Percentiles rank a stretch among this genome's conserved stretches.
Evolutionary conservation across 164 flowering plant genomes (phyloP).

Genomic region (Pachysandra terminalis): DNA sequence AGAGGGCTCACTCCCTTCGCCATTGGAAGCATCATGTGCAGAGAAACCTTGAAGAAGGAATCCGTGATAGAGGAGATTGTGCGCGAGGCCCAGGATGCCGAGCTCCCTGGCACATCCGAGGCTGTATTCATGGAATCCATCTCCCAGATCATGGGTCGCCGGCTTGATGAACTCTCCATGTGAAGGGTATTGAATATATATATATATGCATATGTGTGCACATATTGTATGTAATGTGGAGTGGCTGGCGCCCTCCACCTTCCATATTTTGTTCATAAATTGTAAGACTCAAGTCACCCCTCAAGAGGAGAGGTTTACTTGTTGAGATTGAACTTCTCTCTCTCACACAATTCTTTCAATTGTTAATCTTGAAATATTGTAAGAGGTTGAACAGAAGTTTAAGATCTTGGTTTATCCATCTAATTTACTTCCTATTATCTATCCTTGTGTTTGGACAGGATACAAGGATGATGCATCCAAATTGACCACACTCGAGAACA

Average conservation of each 20-base stretch:
- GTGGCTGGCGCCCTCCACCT: conserved; percentile 1
- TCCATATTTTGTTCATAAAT: neutral
- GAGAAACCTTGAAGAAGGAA: conserved; percentile 54
- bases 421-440: too few species aligned
- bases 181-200: conserved; percentile 5
- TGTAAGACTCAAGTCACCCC: too few species aligned
- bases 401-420: too few species aligned
- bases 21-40: conserved; percentile 78
- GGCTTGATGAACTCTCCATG: conserved; percentile 36
- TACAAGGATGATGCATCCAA: too few species aligned
- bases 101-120: conserved; percentile 56
- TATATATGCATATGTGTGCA: conserved; percentile 11
- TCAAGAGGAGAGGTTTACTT: too few species aligned
- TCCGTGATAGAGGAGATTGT: conserved; percentile 71
- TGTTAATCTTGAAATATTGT: too few species aligned
- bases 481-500: too few species aligned
- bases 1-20: conserved; percentile 59
- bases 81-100: conserved; percentile 44
- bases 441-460: too few species aligned
- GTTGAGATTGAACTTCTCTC: too few species aligned
- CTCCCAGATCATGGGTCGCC: conserved; percentile 52
- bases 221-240: conserved; percentile 6
- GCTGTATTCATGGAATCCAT: conserved; percentile 53
- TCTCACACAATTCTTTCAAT: too few species aligned
- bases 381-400: too few species aligned